Conservation (phyloP, 176 grass and related monocot species). For the Hyparrhenia diplandra region DNA sequence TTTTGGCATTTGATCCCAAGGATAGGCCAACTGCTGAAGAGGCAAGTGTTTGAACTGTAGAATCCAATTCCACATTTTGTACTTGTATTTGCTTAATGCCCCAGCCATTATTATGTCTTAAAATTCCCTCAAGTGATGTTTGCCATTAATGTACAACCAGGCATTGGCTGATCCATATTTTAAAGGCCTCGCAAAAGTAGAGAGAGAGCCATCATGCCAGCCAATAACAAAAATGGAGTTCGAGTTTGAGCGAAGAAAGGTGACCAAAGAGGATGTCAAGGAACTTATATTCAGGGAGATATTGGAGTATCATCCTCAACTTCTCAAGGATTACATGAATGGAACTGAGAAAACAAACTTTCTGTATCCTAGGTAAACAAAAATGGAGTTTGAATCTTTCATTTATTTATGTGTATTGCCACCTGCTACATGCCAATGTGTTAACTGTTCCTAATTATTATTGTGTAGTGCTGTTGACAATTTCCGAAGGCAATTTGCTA, state of each 20-base stretch:
- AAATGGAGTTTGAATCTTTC: neutral
- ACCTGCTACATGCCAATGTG: neutral
- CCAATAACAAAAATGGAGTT: conserved; percentile 97
- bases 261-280: conserved; percentile 93
- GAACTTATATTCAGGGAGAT: conserved; percentile 94
- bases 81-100: neutral
- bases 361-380: conserved; percentile 77
- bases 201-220: conserved; percentile 89
- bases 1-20: conserved; percentile 95
- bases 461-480: conserved; percentile 84
- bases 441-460: conserved; percentile 8
- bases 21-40: conserved; percentile 93
- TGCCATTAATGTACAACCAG: conserved; percentile 39
- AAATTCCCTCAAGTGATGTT: conserved; percentile 15
- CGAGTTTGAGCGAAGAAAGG: conserved; percentile 88
- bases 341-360: conserved; percentile 73
- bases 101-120: neutral
- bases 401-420: neutral
- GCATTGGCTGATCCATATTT: conserved; percentile 96
- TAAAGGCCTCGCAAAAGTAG: conserved; percentile 79
- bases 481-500: conserved; percentile 93
- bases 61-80: neutral
- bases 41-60: conserved; percentile 30
- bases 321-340: conserved; percentile 82
- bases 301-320: conserved; percentile 91